Base-by-base conservation (phyloP, 768 basidiomycete genomes). In the Lyophyllum shimeji region DNA sequence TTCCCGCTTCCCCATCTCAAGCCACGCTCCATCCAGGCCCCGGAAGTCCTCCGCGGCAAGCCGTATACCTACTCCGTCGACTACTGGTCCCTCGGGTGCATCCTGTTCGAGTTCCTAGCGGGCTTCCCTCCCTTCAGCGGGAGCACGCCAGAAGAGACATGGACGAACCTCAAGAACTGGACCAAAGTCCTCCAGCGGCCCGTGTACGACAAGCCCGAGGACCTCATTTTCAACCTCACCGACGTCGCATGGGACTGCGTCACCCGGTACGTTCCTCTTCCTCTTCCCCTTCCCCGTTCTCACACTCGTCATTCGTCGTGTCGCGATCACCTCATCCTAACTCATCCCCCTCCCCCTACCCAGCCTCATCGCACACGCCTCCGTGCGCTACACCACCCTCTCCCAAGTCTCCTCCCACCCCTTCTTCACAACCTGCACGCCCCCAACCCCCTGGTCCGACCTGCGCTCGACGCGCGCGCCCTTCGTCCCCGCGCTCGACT, bases 131-230 rank as follows among this genome's bases (percentile, higher is more conserved):
- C 97, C 1, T 99, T 99, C 76, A 97, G 93, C 46, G 97, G 97
- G 17, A 84, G 89, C 39, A 94, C 90, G 0, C 90, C 95, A 0
- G 95, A 99, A 61, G 97, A 99, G 72, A 99, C 97, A 0, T 99
- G 97, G 97, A 93, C 93, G 15, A 98, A 98, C 72, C 75, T 99
- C 59, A 98, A 98, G 74, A 98, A 98, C 69, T 99, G 97, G 97
- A 85, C 87, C 17, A 90, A 90, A 59, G 93, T 94, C 1, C 79
- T 99, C 4, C 79, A 89, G n/a, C 72, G 97, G 55, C 97, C 97
- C 1, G 89, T 95, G 63, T 99, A 98, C 63, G 95, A 98, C 68
- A 88, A 89, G 61, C 90, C 93, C 1, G 95, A 98, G 68, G 97
- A 99, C 70, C 78, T 94, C 40, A 92, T 98, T 60, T 99, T 98